Evolutionary conservation across 768 basidiomycete species (phyloP).

Genomic region (Tricholoma terreum): DNA sequence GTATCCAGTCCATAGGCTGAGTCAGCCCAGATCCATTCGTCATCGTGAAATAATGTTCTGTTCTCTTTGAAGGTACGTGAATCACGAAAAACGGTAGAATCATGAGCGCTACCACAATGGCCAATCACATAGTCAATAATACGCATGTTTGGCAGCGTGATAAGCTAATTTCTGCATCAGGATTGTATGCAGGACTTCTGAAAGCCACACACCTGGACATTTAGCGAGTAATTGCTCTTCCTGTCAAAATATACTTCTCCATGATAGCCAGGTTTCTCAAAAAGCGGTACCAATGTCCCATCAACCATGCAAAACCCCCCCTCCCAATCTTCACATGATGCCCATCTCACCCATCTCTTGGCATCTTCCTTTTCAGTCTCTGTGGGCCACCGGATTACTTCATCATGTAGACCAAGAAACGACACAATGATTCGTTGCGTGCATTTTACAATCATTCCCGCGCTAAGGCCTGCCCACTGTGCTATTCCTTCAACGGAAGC

Average conservation of each 20-base stretch:
- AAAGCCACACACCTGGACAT: constrained; percentile 28
- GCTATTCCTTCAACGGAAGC: constrained; percentile 27
- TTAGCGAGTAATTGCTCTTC: constrained; percentile 37
- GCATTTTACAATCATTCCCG: constrained; percentile 24
- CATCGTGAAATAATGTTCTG: constrained; percentile 17
- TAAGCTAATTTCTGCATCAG: constrained; percentile 17
- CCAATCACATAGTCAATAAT: no score
- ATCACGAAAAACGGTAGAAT: constrained; percentile 18
- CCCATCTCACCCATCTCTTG: constrained; percentile 35
- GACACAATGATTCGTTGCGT: constrained; percentile 27
- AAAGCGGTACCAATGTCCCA: no score
- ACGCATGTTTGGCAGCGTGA: constrained; percentile 31
- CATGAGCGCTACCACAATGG: no score
- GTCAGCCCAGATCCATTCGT: constrained; percentile 11
- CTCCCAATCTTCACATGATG: no score
- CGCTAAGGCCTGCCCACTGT: constrained; percentile 34
- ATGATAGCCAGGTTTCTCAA: no score
- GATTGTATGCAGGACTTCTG: no score
- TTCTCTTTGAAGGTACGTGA: constrained; percentile 20
- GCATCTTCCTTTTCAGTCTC: constrained; percentile 33
- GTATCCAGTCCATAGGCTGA: not conserved
- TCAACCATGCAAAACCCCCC: no score
- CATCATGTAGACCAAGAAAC: constrained; percentile 23
- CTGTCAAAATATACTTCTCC: constrained; percentile 37
- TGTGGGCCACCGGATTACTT: constrained; percentile 23